These are phyloP conservation scores for Amanita rubescens DNA, from an alignment of 768 basidiomycete species.

Conservation along the genomic window DNA sequence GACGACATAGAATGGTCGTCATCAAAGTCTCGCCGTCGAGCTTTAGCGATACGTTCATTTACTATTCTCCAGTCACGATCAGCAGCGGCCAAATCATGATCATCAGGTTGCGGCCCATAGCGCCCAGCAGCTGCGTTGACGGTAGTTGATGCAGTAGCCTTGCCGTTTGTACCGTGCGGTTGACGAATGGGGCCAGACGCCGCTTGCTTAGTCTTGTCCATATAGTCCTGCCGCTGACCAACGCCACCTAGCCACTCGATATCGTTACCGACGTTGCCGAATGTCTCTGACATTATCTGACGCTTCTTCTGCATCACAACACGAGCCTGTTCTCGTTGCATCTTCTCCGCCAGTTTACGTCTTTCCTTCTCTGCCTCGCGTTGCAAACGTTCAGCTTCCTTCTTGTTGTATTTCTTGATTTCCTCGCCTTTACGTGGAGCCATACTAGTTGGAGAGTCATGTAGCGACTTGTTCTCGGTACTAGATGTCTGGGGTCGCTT, in stretches of 20 bases:
- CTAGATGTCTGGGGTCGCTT: constrained; percentile 77
- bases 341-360: constrained; percentile 66
- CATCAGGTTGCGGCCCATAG: constrained; percentile 31
- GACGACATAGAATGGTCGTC: constrained; percentile 91
- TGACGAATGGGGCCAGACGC: constrained; percentile 62
- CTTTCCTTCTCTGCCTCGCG: constrained; percentile 82
- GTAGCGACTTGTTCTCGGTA: constrained; percentile 61
- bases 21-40: constrained; percentile 75
- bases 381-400: constrained; percentile 71
- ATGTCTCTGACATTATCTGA: constrained; percentile 57
- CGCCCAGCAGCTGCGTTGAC: constrained; percentile 57
- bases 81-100: constrained; percentile 12
- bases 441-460: constrained; percentile 42
- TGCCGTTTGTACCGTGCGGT: constrained; percentile 34
- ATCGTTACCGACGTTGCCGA: constrained; percentile 41
- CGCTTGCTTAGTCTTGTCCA: constrained; percentile 45
- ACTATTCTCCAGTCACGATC: constrained; percentile 47
- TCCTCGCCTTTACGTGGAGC: constrained; percentile 39
- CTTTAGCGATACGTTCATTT: constrained; percentile 63
- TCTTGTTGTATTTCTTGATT: constrained; percentile 67
- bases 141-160: constrained; percentile 37
- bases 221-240: constrained; percentile 36
- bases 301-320: constrained; percentile 90
- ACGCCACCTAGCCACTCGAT: constrained; percentile 56
- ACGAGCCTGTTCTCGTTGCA: constrained; percentile 80